Base-by-base conservation (phyloP, 1,284 basidiomycete genomes). In the Salmacisia buchloeana region DNA sequence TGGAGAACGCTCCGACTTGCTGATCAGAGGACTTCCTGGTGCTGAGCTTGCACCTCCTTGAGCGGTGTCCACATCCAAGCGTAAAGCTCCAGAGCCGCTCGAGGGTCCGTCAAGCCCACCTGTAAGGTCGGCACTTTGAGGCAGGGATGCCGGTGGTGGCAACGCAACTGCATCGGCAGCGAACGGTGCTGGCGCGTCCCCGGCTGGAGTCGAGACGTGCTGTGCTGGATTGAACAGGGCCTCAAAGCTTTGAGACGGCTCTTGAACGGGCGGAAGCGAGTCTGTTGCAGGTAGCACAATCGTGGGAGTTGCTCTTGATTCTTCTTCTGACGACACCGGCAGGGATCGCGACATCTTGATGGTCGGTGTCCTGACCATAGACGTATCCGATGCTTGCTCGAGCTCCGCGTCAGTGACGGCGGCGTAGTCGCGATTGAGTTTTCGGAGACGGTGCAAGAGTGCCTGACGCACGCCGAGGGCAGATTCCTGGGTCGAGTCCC, bases 361-460 rank as follows among this genome's bases (percentile, higher is more conserved):
- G 49, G 29, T 54, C 10, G 49, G 49, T 29, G 49, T 54, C 29
- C 34, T 54, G 27, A 33, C 13, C 23, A 18, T 31, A n/a, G 2
- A 31, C 25, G 9, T 13, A n/a, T 31, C 34, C 25, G 45, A 31
- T 5, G 18, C 6, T 54, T 29, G 29, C 27, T 33, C 49, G 29
- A 54, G 25, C 29, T 54, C 49, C 29, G 21, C 9, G 10, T 27
- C 25, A 18, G 49, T 54, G 49, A 54, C 27, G 15, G 49, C 67
- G 13, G 60, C 63, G 45, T 71, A 70, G 41, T 70, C 67, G 3
- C 57, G 57, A 29, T 71, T 73, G 39, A 77, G 60, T 4, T 58
- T 60, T 1, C 63, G 65, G 12, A 77, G 60, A 6, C 74, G 66
- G 2, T 46, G 46, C 13, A 74, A 57, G 13, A 75, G 58, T 15